phyloP scores from a whole-genome alignment of 2,329 filamentous ascomycete genomes.

The Delphinella strobiligena region DNA sequence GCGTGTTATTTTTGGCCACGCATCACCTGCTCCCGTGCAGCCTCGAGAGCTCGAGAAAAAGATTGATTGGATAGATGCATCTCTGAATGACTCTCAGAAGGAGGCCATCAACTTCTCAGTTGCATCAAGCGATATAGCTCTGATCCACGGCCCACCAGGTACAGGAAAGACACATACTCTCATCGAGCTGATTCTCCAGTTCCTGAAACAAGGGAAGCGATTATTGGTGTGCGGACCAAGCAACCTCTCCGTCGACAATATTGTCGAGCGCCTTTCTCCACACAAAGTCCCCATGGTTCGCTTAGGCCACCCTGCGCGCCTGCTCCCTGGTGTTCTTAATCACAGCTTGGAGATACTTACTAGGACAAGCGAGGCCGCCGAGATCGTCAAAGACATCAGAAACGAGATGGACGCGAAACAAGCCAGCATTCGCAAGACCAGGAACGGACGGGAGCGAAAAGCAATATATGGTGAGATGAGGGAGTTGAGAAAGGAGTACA shows the following conservation, averaged over 20 bases:
- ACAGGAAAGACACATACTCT: constrained; percentile 96
- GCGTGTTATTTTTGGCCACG: constrained; percentile 48
- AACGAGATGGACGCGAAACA: constrained; percentile 90
- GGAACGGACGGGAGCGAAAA: constrained; percentile 64
- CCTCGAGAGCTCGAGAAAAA: constrained; percentile 31
- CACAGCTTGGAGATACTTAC: constrained; percentile 89
- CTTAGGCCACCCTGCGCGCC: constrained; percentile 80
- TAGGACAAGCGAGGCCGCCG: constrained; percentile 77
- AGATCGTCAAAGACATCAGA: constrained; percentile 79
- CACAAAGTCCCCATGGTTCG: constrained; percentile 80
- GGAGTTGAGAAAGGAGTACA: constrained; percentile 76
- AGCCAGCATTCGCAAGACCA: constrained; percentile 75
- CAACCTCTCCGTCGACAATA: constrained; percentile 96
- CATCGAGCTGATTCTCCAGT: constrained; percentile 88
- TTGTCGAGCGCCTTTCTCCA: constrained; percentile 78
- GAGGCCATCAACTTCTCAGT: constrained; percentile 69
- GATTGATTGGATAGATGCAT: constrained; percentile 43
- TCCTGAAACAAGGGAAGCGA: constrained; percentile 60
- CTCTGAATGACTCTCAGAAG: constrained; percentile 49
- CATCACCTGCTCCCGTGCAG: constrained; percentile 37
- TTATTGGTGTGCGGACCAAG: constrained; percentile 92
- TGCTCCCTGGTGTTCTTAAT: constrained; percentile 75
- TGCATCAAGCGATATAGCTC: constrained; percentile 64
- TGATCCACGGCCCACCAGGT: constrained; percentile 91
- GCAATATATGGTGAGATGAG: constrained; percentile 78